Evolutionary conservation across 2,329 filamentous ascomycete genomes (phyloP), one percentile per base, ranked within the genome.

Genomic region (Penicillium sp.): DNA sequence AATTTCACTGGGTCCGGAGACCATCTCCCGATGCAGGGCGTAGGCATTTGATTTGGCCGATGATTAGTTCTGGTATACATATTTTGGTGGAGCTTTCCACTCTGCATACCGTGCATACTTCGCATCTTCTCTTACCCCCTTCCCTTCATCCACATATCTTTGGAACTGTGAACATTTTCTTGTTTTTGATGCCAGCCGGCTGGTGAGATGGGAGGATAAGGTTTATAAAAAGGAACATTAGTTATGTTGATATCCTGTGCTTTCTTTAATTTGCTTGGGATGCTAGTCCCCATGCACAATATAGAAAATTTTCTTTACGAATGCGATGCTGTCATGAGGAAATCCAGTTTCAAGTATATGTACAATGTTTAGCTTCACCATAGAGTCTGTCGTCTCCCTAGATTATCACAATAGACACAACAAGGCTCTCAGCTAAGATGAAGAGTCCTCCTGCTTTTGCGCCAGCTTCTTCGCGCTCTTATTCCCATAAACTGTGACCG

Each of bases 401-500:
- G 23, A 26, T 39, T 40, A 42, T 20, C 29, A 23, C 27, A 36
- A 37, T 47, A 38, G 20, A 16, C 22, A 22, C 35, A 24, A 13
- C 29, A 13, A 40, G n/a, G 9, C 11, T 2, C 4, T 14, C n/a
- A n/a, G 7, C 22, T 35, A 45, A 41, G 14, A 27, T 11, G 32
- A 39, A 14, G 41, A 39, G 22, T 36, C 11, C 18, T 42, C 16
- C 40, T 5, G 42, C 20, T 35, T 42, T 44, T 26, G 32, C 29
- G 7, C 2, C 29, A 22, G 42, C n/a, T 23, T 50, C 48, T 50
- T 58, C 52, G 24, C 44, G 23, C 50, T 52, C 44, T 62, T 56
- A 36, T 58, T 45, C 13, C 55, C 58, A 52, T 63, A 64, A 13
- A 59, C 63, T 66, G 46, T 34, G 16, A 9, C 8, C 9, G 5